Percentiles rank a stretch among this genome's conserved stretches.
Conservation (phyloP, 106 monocot species). For the Platanthera zijinensis region DNA sequence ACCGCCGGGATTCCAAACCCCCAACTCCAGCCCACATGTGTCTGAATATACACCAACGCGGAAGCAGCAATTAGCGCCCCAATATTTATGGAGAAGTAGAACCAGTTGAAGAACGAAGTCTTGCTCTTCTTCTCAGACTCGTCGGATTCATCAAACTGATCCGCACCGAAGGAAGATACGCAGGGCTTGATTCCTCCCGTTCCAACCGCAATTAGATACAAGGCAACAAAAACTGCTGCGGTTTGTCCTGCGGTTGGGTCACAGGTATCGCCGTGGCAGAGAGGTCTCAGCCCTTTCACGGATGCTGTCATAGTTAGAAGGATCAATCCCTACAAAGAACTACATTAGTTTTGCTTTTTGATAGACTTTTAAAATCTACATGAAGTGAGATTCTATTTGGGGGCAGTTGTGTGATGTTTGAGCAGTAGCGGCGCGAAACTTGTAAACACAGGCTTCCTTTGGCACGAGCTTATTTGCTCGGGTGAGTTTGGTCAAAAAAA, state of each 20-base stretch:
- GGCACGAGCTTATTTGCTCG: too few relatives aligned
- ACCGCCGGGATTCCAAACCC: slow-evolving; percentile 40
- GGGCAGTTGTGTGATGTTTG: too few relatives aligned
- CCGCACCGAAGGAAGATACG: slow-evolving; percentile 41
- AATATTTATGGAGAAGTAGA: slow-evolving; percentile 45
- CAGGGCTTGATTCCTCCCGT: slow-evolving; percentile 49
- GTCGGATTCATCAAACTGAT: slow-evolving; percentile 40
- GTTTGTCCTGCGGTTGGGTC: slow-evolving; percentile 21
- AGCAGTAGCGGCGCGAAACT: too few relatives aligned
- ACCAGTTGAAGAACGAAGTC: slow-evolving; percentile 51
- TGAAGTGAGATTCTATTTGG: too few relatives aligned
- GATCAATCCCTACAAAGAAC: slow-evolving; percentile 24
- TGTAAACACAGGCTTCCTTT: too few relatives aligned
- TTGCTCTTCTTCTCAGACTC: slow-evolving; percentile 43
- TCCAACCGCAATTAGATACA: slow-evolving; percentile 37
- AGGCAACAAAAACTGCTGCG: slow-evolving; percentile 20
- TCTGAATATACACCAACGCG: slow-evolving; percentile 36
- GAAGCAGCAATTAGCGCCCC: slow-evolving; percentile 35
- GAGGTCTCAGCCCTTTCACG: slow-evolving; percentile 28
- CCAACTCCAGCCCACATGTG: slow-evolving; percentile 33
- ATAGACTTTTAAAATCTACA: neutral
- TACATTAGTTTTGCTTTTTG: neutral
- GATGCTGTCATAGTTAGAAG: slow-evolving; percentile 31
- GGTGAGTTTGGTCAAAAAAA: too few relatives aligned
- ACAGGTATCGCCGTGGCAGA: slow-evolving; percentile 20